Conservation (phyloP, 2,329 filamentous ascomycete species). For the Arthrobotrys conoides region DNA sequence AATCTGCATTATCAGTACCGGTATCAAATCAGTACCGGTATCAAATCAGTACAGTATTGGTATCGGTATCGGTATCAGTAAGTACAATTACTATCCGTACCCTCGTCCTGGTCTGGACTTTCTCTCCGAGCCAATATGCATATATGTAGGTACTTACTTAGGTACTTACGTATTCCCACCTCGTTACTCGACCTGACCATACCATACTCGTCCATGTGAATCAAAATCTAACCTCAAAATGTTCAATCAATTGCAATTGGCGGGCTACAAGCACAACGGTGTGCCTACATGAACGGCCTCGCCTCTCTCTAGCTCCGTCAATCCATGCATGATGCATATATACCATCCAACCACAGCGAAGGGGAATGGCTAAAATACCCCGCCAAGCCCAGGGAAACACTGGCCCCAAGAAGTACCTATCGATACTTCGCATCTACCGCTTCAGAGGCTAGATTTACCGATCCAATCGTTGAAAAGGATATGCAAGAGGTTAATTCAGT, state of each 20-base stretch:
- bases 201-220: no score
- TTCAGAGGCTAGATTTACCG: constrained; percentile 51
- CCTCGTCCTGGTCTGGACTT: no score
- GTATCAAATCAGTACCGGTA: no score
- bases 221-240: no score
- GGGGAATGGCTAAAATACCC: constrained; percentile 15
- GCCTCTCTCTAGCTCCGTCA: constrained; percentile 34
- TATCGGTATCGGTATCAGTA: no score
- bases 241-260: background rate
- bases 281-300: constrained; percentile 51
- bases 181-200: no score
- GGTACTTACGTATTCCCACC: no score
- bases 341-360: background rate
- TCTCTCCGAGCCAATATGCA: no score
- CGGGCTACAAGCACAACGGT: constrained; percentile 25
- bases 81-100: no score
- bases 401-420: background rate
- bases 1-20: constrained; percentile 8
- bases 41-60: no score
- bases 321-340: constrained; percentile 31
- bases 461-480: constrained; percentile 43
- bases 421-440: background rate
- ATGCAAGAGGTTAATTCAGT: constrained; percentile 1
- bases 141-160: no score
- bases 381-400: constrained; percentile 19